Conservation (phyloP, 2,329 filamentous ascomycete species). For the Fusarium abutilonis region DNA sequence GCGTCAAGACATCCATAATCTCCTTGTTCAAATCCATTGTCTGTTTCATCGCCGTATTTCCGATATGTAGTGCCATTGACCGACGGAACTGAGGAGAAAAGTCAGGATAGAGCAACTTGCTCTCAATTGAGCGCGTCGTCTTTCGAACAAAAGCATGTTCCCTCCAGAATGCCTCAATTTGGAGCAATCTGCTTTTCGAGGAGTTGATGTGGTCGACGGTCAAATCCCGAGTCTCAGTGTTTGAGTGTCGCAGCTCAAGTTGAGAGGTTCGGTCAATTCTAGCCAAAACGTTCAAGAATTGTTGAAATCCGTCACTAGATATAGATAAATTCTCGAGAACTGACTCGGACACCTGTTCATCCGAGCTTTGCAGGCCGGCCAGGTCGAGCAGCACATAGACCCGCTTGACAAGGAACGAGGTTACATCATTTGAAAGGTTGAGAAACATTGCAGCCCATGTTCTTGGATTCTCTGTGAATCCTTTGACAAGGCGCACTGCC, state of each 20-base stretch:
- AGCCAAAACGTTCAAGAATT: slow-evolving; percentile 41
- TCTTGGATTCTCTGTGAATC: slow-evolving; percentile 41
- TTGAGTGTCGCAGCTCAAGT: slow-evolving; percentile 2
- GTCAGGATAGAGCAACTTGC: slow-evolving; percentile 48
- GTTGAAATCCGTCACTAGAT: slow-evolving; percentile 32
- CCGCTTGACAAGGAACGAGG: slow-evolving; percentile 47
- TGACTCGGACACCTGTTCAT: slow-evolving; percentile 12
- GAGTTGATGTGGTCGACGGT: slow-evolving; percentile 1
- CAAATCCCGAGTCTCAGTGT: not conserved
- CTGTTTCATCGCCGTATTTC: slow-evolving; percentile 32
- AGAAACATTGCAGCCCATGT: slow-evolving; percentile 44
- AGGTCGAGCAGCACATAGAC: slow-evolving; percentile 51
- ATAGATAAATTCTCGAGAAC: slow-evolving; percentile 44
- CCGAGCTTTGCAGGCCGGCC: slow-evolving; percentile 45
- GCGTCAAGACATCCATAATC: slow-evolving; percentile 20
- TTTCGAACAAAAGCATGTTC: slow-evolving; percentile 47
- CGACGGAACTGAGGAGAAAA: slow-evolving; percentile 45
- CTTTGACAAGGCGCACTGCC: slow-evolving; percentile 47
- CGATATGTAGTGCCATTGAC: slow-evolving; percentile 47
- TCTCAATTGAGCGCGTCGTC: slow-evolving; percentile 48
- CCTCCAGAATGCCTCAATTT: slow-evolving; percentile 50
- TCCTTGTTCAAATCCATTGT: slow-evolving; percentile 42
- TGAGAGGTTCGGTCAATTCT: slow-evolving; percentile 21
- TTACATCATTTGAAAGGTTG: slow-evolving; percentile 29
- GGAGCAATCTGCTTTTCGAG: slow-evolving; percentile 45